Base-by-base conservation (phyloP, 169 alveolate genomes). In the Eimeria brunetti region DNA sequence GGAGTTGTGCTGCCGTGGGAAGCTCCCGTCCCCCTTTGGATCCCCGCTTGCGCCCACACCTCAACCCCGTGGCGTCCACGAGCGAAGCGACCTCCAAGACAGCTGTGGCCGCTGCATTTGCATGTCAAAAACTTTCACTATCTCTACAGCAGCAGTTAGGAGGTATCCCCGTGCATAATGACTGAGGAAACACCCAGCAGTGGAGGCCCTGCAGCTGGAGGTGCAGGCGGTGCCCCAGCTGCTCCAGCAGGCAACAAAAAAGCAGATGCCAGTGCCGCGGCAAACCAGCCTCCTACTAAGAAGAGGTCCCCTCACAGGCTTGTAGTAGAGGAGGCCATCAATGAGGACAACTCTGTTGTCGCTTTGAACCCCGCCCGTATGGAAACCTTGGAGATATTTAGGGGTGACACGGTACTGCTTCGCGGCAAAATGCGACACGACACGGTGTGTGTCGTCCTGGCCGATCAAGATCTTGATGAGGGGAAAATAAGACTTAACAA, bases 321-420 rank as follows among this genome's bases (percentile, higher is more conserved):
- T 69, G 95, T 96, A 9, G 98, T 97, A 67, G 98, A 97, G 96
- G 99, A 99, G 93, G 99, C 99, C n/a, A 97, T 98, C 89, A 99
- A 99, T 96, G 99, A 99, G 95, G 99, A 99, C 97, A 99, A 99
- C 98, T 98, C 99, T n/a, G 99, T 99, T 51, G 99, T 99, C 78
- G 98, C 99, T 71, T 96, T 99, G 95, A 98, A 99, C 78, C 99
- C 99, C 69, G 98, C 98, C 38, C 98, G 98, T 92, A 98, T 99
- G 99, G 97, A 95, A 53, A 99, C 99, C 96, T 97, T 99, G 92
- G 99, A 99, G 95, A 97, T 99, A 49, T 99, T 99, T 98, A 98
- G 99, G 89, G 99, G 99, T 36, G 99, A 99, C 96, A 99, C 99
- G 20, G 99, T 99, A 78, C 96, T 99, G 94, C 97, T 99, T 88